Percentiles rank a stretch among this genome's conserved stretches.
Conservation (phyloP, 768 basidiomycete genomes). For the Kondoa malvinella region DNA sequence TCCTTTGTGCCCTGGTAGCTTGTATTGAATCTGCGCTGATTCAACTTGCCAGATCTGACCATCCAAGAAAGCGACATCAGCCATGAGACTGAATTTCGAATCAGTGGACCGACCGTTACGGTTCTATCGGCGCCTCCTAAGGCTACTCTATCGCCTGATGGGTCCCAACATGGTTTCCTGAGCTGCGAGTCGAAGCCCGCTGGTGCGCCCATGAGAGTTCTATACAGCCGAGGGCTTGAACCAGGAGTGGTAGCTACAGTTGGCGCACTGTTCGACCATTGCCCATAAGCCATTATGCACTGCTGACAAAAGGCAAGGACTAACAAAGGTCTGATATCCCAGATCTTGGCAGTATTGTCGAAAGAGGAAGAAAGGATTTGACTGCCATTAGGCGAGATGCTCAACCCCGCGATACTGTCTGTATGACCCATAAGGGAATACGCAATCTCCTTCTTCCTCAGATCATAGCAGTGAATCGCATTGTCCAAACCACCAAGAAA, state of each 20-base stretch:
- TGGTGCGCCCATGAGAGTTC: constrained; percentile 48
- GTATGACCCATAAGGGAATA: constrained; percentile 67
- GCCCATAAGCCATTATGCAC: constrained; percentile 40
- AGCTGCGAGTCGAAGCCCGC: constrained; percentile 86
- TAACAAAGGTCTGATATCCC: constrained; percentile 82
- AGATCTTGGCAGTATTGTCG: constrained; percentile 72
- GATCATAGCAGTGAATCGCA: constrained; percentile 72
- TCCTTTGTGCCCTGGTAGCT: constrained; percentile 92
- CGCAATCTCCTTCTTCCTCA: constrained; percentile 65
- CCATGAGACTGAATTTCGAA: neutral
- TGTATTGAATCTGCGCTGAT: constrained; percentile 1
- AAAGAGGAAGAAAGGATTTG: constrained; percentile 80
- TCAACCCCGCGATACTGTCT: constrained; percentile 85
- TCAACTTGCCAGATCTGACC: neutral
- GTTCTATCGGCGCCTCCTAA: constrained; percentile 36
- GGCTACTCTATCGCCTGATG: constrained; percentile 33
- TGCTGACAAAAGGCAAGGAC: constrained; percentile 64
- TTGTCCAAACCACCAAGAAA: constrained; percentile 92
- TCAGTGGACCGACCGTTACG: constrained; percentile 31
- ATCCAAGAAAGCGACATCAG: neutral
- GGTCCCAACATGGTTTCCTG: constrained; percentile 72
- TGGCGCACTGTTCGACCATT: neutral
- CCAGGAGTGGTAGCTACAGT: neutral
- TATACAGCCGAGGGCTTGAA: constrained; percentile 23
- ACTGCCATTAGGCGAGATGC: constrained; percentile 71